Base-by-base conservation (phyloP, 2,329 filamentous ascomycete genomes). In the Fusarium tupiense region DNA sequence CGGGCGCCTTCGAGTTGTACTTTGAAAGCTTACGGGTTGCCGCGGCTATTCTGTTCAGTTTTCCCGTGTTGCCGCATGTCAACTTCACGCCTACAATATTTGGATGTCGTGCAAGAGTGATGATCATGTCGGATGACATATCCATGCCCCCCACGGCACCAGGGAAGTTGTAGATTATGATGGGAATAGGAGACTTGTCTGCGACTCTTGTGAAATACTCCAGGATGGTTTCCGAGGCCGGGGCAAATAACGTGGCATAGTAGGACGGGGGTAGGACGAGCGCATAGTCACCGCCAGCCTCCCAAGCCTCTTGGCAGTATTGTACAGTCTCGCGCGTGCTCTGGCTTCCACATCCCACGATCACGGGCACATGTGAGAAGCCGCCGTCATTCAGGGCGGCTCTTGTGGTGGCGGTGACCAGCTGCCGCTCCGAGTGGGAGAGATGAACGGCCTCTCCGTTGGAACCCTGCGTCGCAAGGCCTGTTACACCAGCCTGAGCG, bases 401-500 rank as follows among this genome's bases (percentile, higher is more conserved):
- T 46, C 93, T 91, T 4, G 93, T 95, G 40, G 91, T 90, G 58
- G 85, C 84, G 12, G 92, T 95, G 76, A 96, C 90, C 59, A 89
- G 84, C 54, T 88, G 88, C 67, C 93, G 90, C 83, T 96, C 93
- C 31, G 88, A 85, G 76, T 91, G 91, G 49, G 91, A 91, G 40
- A 96, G 87, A 79, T 95, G 93, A 19, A 95, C 93, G 13, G 94
- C 93, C 85, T 96, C 94, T 77, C 93, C 93, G 79, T 96, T 96
- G 79, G 92, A 94, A 53, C 93, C 93, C 81, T 95, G 93, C 17
- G 92, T 93, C 56, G 93, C 92, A 53, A 96, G 87, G 26, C 93
- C 93, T 22, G 91, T 88, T 47, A 95, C 89, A 72, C 93, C 93
- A 35, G 92, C 89, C 77, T 91, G 87, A 53, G 92, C 93, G n/a